Evolutionary conservation across 495 filamentous ascomycete genomes (phyloP).

Genomic region (Platismatia glauca): DNA sequence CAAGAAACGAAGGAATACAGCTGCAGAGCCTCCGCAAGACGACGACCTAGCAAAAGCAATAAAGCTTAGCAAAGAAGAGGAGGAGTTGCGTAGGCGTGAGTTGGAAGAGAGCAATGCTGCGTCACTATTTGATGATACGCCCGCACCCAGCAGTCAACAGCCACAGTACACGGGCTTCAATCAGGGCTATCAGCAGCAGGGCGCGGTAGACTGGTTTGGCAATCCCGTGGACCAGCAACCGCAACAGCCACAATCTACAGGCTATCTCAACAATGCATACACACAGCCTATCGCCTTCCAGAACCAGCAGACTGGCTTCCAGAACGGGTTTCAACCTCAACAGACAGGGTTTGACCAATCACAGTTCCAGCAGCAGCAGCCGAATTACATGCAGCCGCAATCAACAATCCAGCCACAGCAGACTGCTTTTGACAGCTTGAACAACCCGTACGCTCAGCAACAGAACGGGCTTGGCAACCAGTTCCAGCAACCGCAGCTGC

Average conservation of each 20-base stretch:
- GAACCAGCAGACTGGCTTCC: conserved; percentile 54
- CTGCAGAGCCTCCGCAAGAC: conserved; percentile 41
- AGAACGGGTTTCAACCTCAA: conserved; percentile 56
- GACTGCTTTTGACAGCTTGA: conserved; percentile 52
- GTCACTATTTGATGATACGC: conserved; percentile 79
- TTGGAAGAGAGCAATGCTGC: conserved; percentile 82
- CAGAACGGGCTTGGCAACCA: conserved; percentile 43
- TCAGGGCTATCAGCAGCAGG: conserved; percentile 93
- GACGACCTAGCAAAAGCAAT: conserved; percentile 92
- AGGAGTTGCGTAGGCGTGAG: conserved; percentile 77
- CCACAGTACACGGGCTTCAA: conserved; percentile 83
- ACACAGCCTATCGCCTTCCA: conserved; percentile 61
- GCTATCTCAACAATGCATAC: conserved; percentile 79
- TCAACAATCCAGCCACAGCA: conserved; percentile 57
- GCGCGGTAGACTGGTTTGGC: conserved; percentile 90
- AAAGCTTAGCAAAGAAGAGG: conserved; percentile 91
- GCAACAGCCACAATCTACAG: conserved; percentile 65
- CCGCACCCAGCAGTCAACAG: conserved; percentile 46
- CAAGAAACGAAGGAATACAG: conserved; percentile 56
- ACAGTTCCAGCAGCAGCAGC: conserved; percentile 44
- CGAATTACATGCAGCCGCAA: conserved; percentile 44
- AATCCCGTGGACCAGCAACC: conserved; percentile 72
- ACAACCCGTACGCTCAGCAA: conserved; percentile 60
- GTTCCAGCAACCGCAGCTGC: conserved; percentile 41
- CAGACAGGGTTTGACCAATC: conserved; percentile 54